These are phyloP conservation scores for Davidsoniella australis DNA, from an alignment of 2,329 filamentous ascomycete genomes.

Conservation along the genomic window DNA sequence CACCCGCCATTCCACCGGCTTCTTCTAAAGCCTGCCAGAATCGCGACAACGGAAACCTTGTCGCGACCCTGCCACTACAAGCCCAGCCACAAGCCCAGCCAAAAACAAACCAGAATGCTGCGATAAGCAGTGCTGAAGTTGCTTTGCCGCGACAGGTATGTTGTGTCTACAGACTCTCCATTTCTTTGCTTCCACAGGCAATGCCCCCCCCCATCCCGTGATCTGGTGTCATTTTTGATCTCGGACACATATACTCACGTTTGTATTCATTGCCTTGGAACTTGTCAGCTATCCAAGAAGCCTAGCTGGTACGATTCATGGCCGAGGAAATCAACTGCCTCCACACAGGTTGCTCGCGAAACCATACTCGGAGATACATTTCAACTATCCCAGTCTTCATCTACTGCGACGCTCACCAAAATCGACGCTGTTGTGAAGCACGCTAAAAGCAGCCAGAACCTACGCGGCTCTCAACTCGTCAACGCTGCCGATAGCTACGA, in stretches of 20 bases:
- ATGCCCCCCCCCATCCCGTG: not conserved
- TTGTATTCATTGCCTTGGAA: not conserved
- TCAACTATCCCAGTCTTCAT: slow-evolving; percentile 26
- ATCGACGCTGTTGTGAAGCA: slow-evolving; percentile 24
- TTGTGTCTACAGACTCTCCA: not conserved
- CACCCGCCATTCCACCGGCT: not conserved
- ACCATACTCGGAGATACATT: slow-evolving; percentile 41
- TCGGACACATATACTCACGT: not conserved
- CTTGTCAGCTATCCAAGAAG: slow-evolving; percentile 30
- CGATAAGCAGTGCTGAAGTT: not conserved
- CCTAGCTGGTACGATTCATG: slow-evolving; percentile 48
- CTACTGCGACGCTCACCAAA: slow-evolving; percentile 31
- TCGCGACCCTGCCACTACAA: not conserved
- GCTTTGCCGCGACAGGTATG: slow-evolving; percentile 3
- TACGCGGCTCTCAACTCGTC: not conserved
- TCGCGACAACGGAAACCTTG: not conserved
- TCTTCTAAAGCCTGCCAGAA: not conserved
- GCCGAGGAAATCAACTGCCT: slow-evolving; percentile 41
- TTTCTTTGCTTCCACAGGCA: not conserved
- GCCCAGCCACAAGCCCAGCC: not conserved
- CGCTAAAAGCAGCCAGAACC: slow-evolving; percentile 18
- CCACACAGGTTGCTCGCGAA: slow-evolving; percentile 42
- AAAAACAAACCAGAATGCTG: not conserved
- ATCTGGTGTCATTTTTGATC: not conserved
- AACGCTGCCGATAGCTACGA: not conserved